Conservation (phyloP, 805 yeast genomes). For the Metschnikowia bowlesiae region DNA sequence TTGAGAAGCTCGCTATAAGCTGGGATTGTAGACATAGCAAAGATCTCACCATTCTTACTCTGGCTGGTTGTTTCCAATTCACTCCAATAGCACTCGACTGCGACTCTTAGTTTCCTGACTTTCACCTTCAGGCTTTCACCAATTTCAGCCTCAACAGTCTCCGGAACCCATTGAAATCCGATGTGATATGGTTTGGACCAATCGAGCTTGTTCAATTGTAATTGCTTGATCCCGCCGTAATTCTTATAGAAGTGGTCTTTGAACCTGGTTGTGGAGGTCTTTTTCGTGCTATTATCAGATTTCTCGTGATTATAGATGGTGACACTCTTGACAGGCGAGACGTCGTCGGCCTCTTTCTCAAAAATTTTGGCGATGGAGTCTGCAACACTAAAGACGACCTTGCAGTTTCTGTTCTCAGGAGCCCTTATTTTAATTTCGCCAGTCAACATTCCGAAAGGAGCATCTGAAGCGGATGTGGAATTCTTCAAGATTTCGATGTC, state of each 20-base stretch:
- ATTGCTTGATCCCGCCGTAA: slow-evolving; percentile 57
- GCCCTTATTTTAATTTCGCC: slow-evolving; percentile 60
- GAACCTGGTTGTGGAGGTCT: slow-evolving; percentile 25
- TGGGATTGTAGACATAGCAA: slow-evolving; percentile 38
- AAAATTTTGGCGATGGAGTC: slow-evolving; percentile 29
- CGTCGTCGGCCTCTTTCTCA: slow-evolving; percentile 13
- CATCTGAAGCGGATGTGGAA: slow-evolving; percentile 38
- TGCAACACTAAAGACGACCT: slow-evolving; percentile 52
- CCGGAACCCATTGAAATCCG: slow-evolving; percentile 76
- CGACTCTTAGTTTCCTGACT: slow-evolving; percentile 46
- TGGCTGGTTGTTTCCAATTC: slow-evolving; percentile 39
- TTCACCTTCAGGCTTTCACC: slow-evolving; percentile 30
- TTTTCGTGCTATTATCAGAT: slow-evolving; percentile 4
- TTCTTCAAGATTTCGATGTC: slow-evolving; percentile 48
- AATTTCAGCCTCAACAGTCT: slow-evolving; percentile 11
- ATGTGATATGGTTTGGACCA: slow-evolving; percentile 57
- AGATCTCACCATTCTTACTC: slow-evolving; percentile 31
- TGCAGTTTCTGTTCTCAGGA: slow-evolving; percentile 61
- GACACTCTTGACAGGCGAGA: slow-evolving; percentile 62
- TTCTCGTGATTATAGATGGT: slow-evolving; percentile 43
- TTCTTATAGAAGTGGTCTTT: slow-evolving; percentile 48
- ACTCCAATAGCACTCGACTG: slow-evolving; percentile 72
- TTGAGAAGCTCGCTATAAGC: slow-evolving; percentile 67
- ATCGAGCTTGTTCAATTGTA: slow-evolving; percentile 60
- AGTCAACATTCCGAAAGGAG: slow-evolving; percentile 60